Base-by-base conservation (phyloP, 352 stramenopile genomes). In the Pythium aristosporum region DNA sequence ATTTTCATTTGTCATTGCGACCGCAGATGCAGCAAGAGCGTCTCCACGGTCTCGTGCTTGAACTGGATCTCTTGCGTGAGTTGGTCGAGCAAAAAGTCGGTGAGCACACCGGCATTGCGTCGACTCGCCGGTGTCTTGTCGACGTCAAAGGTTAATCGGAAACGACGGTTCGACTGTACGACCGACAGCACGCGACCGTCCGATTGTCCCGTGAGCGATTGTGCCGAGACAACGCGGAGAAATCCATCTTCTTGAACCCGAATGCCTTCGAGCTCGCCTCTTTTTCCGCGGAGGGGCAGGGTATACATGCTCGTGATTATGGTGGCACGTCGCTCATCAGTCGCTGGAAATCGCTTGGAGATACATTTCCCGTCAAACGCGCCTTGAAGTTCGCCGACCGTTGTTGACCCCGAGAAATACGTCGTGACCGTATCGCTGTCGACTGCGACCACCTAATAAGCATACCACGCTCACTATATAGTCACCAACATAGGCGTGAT, bases 1-100 rank as follows among this genome's bases (percentile, higher is more conserved):
- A 28, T 28, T 4, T 28, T 28, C 25, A 4, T 28, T 39, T 12
- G 34, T 39, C 34, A 39, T 39, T 39, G 34, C 34, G 34, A 39
- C n/a, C 57, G 46, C 10, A 47, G 36, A 30, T 53, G 28, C 3
- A 65, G 58, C 18, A 65, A 39, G 36, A 65, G 48, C 25, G 58
- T 58, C 28, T 65, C 58, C 48, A 65, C 58, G 0, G 58, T 65
- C 48, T 58, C 58, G 30, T 65, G 58, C 48, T 65, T 65, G 25
- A 65, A 51, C 49, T 65, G 48, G 25, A 65, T 50, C 11, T 65
- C 58, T 49, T 65, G 48, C 2, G 47, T 57, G 36, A 65, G 58
- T 11, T 58, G 36, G 7, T 58, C 58, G 21, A 65, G 49, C 23
- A 65, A 28, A 32, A 65, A 65, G 25, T 65, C 58, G 9, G 58